A percentile compares a stretch with the other conserved stretches of the same genome.
Evolutionary conservation across 2,329 filamentous ascomycete species (phyloP).

Genomic region (Exophiala sideris): DNA sequence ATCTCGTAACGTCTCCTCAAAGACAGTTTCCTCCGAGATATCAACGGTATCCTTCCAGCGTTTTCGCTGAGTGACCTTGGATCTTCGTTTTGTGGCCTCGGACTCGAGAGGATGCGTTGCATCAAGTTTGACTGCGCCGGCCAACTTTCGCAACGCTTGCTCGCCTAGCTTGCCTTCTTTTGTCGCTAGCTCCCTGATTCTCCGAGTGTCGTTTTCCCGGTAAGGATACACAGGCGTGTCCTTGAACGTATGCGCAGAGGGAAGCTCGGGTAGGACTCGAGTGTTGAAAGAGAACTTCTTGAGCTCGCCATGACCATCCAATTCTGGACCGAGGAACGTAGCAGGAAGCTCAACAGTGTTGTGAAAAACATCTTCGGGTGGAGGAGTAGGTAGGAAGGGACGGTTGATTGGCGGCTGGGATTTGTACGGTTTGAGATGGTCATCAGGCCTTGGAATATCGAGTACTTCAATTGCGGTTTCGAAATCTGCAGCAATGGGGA

Average conservation of each 20-base stretch:
- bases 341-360: slow-evolving; percentile 32
- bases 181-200: slow-evolving; percentile 60
- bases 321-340: slow-evolving; percentile 50
- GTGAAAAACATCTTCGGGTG: slow-evolving; percentile 38
- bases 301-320: slow-evolving; percentile 48
- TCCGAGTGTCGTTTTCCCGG: slow-evolving; percentile 58
- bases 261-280: slow-evolving; percentile 59
- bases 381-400: slow-evolving; percentile 38
- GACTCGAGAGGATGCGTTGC: slow-evolving; percentile 40
- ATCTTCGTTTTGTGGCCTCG: slow-evolving; percentile 34
- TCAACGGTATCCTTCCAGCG: slow-evolving; percentile 20
- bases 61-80: slow-evolving; percentile 33
- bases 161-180: slow-evolving; percentile 64
- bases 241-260: slow-evolving; percentile 63
- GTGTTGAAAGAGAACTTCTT: slow-evolving; percentile 54
- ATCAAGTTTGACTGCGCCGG: slow-evolving; percentile 46
- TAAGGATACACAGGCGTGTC: slow-evolving; percentile 57
- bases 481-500: slow-evolving; percentile 59
- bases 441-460: slow-evolving; percentile 32
- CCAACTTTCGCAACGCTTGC: slow-evolving; percentile 61
- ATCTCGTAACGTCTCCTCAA: slow-evolving; percentile 56
- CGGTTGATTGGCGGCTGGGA: slow-evolving; percentile 32
- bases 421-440: slow-evolving; percentile 27
- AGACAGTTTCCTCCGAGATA: slow-evolving; percentile 46
- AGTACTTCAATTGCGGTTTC: slow-evolving; percentile 48